These are phyloP conservation scores for Speleostelium caveatum DNA, from an alignment of 78 protist genomes.

Conservation along the genomic window DNA sequence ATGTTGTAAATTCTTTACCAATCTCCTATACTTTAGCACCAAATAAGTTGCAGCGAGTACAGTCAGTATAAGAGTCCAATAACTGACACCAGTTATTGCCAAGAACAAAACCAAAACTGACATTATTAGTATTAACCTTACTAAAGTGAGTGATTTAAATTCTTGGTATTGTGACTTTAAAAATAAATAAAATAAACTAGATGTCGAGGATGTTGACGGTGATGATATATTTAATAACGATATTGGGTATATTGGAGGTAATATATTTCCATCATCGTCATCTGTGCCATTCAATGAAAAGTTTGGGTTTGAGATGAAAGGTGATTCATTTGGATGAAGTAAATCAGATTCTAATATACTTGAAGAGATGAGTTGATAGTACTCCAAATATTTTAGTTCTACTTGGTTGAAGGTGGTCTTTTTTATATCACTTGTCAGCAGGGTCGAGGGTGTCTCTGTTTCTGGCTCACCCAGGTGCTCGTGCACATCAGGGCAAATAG, in stretches of 20 bases:
- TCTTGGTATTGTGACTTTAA: neutral
- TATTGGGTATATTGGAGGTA: constrained; percentile 32
- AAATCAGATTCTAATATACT: constrained; percentile 16
- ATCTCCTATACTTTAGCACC: too few species aligned
- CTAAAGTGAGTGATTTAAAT: neutral
- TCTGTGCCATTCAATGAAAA: neutral
- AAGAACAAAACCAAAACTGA: neutral
- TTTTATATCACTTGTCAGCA: too few species aligned
- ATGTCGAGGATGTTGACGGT: neutral
- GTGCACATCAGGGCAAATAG: too few species aligned
- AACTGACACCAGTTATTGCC: neutral
- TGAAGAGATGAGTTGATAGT: neutral
- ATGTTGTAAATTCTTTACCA: too few species aligned
- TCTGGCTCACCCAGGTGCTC: too few species aligned
- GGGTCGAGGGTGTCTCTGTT: too few species aligned
- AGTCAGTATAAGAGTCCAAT: neutral
- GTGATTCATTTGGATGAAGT: constrained; percentile 32
- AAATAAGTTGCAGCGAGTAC: neutral
- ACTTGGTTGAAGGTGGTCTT: neutral
- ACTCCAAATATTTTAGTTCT: neutral
- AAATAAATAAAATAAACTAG: neutral
- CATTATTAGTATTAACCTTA: neutral
- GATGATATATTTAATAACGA: constrained; percentile 3
- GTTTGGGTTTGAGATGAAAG: constrained; percentile 16
- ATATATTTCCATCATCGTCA: neutral